phyloP scores from a whole-genome alignment of 2,329 filamentous ascomycete species.

The Colletotrichum sp. region DNA sequence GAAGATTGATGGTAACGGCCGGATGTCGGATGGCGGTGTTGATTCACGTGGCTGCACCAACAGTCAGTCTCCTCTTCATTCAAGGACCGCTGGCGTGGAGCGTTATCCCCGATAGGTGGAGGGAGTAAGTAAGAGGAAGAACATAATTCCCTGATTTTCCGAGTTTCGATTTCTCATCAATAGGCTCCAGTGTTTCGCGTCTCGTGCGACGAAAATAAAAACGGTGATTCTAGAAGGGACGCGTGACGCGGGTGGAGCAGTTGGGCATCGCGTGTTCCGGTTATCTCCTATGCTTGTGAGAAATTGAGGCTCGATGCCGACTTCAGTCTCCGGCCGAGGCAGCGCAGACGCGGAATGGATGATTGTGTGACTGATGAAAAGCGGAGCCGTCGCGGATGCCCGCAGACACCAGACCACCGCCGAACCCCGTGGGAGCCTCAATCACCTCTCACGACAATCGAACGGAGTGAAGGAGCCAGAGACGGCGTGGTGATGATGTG shows the following conservation, averaged over 20 bases:
- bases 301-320: neutral
- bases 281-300: neutral
- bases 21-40: neutral
- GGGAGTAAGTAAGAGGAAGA: neutral
- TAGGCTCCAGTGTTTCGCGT: neutral
- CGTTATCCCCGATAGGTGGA: neutral
- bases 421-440: slow-evolving; percentile 5
- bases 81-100: neutral
- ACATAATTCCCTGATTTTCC: neutral
- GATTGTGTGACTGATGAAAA: neutral
- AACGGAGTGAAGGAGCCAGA: neutral
- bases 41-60: neutral
- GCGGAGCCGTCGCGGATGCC: neutral
- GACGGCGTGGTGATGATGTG: neutral
- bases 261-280: neutral
- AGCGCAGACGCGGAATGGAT: neutral
- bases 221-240: neutral
- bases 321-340: neutral
- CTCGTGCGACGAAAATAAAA: neutral
- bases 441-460: neutral
- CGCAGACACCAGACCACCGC: neutral
- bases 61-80: neutral
- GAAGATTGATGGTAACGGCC: neutral
- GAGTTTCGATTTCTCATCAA: neutral
- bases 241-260: neutral